Evolutionary conservation across 2,329 filamentous ascomycete genomes (phyloP), one percentile per base, ranked within the genome.

Genomic region (Aspergillus sp.): DNA sequence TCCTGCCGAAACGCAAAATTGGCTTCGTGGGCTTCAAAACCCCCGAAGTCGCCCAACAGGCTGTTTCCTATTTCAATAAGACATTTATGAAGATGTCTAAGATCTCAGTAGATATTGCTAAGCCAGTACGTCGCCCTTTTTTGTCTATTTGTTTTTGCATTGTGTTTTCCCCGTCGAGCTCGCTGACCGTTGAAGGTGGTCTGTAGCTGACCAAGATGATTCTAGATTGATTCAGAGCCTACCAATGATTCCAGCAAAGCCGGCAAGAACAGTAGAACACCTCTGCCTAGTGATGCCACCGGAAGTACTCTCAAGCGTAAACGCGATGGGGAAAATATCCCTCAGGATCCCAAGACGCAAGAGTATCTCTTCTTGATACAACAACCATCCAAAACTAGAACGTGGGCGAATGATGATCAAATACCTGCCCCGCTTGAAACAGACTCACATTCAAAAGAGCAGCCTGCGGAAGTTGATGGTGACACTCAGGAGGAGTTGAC

Each of bases 1-100:
- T 97, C 72, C 90, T 98, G 71, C 86, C 91, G 5, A 87, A 92
- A 70, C 86, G 95, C 68, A 86, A 93, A 66, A 97, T 99, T 75
- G 95, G 93, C 67, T 99, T 96, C 82, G 86, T 99, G 59, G 95
- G 95, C 62, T 98, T 93, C 82, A 93, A 90, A 77, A 90, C 85
- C 51, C 80, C 89, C 13, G 86, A 93, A 61, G 89, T 91, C 72
- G 95, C 95, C 56, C 81, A 85, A 57, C 85, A 87, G 70, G 93
- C 95, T 45, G 89, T 96, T 73, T 93, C 90, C 75, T 96, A 96
- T 80, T 97, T 97, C 82, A 93, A 99, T 81, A 91, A 86, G 73
- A 89, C 93, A 62, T 99, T 92, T 77, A 91, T 99, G 68, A 91
- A 92, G 67, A 95, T 97, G 90, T 96, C 93, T 57, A 96, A 89